Percentiles rank a stretch among this genome's conserved stretches.
These are phyloP conservation scores for Neurospora crassa DNA, from an alignment of 2,329 filamentous ascomycete species.

Conservation along the genomic window DNA sequence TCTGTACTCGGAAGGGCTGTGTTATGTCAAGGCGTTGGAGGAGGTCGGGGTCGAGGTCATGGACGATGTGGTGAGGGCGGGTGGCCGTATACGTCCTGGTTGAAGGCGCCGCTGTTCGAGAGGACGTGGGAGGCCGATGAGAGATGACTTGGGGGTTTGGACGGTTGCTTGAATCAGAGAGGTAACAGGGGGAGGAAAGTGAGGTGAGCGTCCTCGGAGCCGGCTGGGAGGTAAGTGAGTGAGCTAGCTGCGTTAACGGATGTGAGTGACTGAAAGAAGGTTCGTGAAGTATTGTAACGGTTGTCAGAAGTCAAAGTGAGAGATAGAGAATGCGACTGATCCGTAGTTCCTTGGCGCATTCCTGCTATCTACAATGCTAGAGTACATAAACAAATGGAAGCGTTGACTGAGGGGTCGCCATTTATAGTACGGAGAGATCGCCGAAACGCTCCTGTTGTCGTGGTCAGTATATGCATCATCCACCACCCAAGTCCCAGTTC, in stretches of 20 bases:
- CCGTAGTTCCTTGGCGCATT: conserved; percentile 12
- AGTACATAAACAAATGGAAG: conserved; percentile 50
- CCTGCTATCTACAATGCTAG: conserved; percentile 59
- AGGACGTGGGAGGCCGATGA: conserved; percentile 31
- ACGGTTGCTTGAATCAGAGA: conserved; percentile 25
- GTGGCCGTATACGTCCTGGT: conserved; percentile 45
- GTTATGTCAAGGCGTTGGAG: conserved; percentile 34
- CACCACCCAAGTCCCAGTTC: neutral
- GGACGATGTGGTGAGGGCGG: conserved; percentile 31
- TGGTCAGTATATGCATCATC: conserved; percentile 32
- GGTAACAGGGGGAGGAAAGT: neutral
- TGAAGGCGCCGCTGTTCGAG: conserved; percentile 33
- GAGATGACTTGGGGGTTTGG: conserved; percentile 31
- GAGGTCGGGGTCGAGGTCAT: conserved; percentile 30
- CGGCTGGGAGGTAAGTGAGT: neutral
- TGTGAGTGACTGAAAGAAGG: neutral
- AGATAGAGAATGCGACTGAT: neutral
- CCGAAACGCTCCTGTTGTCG: conserved; percentile 86
- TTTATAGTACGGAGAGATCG: conserved; percentile 89
- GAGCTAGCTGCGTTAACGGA: neutral
- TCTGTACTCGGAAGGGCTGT: conserved; percentile 41
- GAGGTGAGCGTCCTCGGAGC: neutral
- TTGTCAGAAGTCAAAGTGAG: neutral
- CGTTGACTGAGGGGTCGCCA: conserved; percentile 20
- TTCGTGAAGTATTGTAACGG: neutral